phyloP scores from a whole-genome alignment of 345 rosid genomes.

The Psidium guajava region DNA sequence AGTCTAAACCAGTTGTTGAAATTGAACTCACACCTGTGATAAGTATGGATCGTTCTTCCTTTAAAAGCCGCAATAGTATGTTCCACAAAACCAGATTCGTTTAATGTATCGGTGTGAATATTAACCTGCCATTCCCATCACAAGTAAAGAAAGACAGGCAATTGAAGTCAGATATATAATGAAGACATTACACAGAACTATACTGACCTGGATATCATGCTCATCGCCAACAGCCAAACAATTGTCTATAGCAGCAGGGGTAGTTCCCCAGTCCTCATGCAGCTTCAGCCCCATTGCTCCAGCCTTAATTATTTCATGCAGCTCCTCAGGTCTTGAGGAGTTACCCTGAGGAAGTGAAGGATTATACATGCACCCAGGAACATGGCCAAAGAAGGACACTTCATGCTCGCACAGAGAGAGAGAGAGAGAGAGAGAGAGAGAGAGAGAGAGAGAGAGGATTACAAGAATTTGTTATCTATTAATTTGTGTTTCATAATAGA shows the following conservation, averaged over 20 bases:
- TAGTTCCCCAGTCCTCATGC: constrained; percentile 99
- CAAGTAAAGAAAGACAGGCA: neutral
- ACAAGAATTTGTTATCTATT: neutral
- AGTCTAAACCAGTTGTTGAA: neutral
- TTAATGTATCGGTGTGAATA: constrained; percentile 92
- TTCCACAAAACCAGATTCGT: constrained; percentile 96
- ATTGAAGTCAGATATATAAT: neutral
- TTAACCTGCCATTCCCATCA: constrained; percentile 52
- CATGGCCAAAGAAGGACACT: neutral
- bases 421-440: neutral
- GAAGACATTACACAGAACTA: neutral
- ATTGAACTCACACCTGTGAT: constrained; percentile 56
- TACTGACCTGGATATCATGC: constrained; percentile 62
- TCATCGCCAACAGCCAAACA: constrained; percentile 77
- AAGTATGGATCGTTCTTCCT: constrained; percentile 89
- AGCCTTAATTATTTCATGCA: constrained; percentile 64
- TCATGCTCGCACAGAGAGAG: neutral
- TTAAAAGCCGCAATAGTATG: constrained; percentile 78
- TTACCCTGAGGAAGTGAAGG: constrained; percentile 50
- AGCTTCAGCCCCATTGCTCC: constrained; percentile 99
- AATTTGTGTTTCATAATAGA: neutral
- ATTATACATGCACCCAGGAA: neutral
- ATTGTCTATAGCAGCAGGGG: constrained; percentile 90
- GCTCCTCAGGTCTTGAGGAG: constrained; percentile 61
- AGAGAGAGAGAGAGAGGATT: neutral